Evolutionary conservation across 2,329 filamentous ascomycete species (phyloP).

Genomic region (Fusarium concolor): DNA sequence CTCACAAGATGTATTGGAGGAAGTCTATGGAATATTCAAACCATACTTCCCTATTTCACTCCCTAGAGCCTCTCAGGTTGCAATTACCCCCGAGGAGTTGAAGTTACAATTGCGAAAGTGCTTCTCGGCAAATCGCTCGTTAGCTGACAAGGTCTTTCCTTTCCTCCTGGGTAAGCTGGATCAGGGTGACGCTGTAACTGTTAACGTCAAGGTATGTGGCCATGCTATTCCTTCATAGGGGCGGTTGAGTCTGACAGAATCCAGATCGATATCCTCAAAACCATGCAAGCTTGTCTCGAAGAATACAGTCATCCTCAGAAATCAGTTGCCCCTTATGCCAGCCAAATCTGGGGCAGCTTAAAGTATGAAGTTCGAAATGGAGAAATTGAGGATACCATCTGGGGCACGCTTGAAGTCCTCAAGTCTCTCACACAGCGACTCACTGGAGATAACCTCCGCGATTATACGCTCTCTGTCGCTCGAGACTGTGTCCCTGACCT

Average conservation of each 20-base stretch:
- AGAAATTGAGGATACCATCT: conserved; percentile 67
- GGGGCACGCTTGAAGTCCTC: conserved; percentile 66
- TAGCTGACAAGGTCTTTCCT: conserved; percentile 61
- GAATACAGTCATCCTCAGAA: conserved; percentile 60
- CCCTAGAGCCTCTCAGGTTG: conserved; percentile 61
- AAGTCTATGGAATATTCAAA: conserved; percentile 67
- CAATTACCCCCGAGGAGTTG: conserved; percentile 67
- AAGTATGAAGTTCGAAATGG: conserved; percentile 73
- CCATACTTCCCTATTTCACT: conserved; percentile 72
- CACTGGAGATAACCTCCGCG: conserved; percentile 56
- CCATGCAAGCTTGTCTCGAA: conserved; percentile 65
- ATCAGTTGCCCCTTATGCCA: conserved; percentile 61
- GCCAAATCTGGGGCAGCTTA: conserved; percentile 68
- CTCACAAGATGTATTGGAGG: conserved; percentile 59
- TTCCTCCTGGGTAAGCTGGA: conserved; percentile 69
- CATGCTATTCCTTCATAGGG: background rate
- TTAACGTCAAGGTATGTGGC: conserved; percentile 65
- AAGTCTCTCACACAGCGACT: conserved; percentile 61
- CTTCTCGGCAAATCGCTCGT: conserved; percentile 62
- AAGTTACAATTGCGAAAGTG: conserved; percentile 65
- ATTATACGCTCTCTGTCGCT: conserved; percentile 62
- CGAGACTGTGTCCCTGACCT: conserved; percentile 66
- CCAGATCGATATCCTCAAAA: conserved; percentile 66
- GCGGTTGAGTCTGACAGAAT: conserved; percentile 15
- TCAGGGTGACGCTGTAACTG: conserved; percentile 68